These are phyloP conservation scores for Pichia sp. DNA, from an alignment of 1,139 yeast species.

Conservation along the genomic window DNA sequence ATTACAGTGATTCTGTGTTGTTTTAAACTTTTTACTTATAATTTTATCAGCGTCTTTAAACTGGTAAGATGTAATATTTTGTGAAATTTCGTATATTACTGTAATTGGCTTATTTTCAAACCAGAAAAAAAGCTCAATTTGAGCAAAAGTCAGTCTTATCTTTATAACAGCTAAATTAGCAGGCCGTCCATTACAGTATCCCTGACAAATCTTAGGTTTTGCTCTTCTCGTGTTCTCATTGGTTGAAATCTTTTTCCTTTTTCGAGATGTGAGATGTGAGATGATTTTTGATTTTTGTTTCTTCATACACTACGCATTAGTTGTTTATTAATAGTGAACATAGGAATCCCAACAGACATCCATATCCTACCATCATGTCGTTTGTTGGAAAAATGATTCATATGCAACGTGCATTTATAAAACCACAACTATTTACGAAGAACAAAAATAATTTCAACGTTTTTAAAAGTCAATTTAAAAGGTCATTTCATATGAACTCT, in stretches of 20 bases:
- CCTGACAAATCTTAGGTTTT: too few relatives aligned
- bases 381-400: slow-evolving; percentile 1
- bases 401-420: background rate
- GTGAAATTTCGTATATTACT: background rate
- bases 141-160: too few relatives aligned
- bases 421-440: background rate
- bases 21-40: too few relatives aligned
- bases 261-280: background rate
- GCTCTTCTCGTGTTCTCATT: background rate
- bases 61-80: background rate
- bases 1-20: too few relatives aligned
- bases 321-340: too few relatives aligned
- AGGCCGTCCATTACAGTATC: too few relatives aligned
- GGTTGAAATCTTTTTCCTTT: background rate
- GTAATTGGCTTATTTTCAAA: too few relatives aligned
- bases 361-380: background rate
- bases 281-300: background rate
- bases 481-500: slow-evolving; percentile 1
- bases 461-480: background rate
- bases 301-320: too few relatives aligned
- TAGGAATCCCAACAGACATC: background rate
- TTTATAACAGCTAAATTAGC: too few relatives aligned
- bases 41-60: too few relatives aligned
- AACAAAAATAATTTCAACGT: background rate
- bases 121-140: too few relatives aligned